Percentiles rank a stretch among this genome's conserved stretches.
phyloP scores from a whole-genome alignment of 164 flowering plant genomes.

The Vitis rupestris region DNA sequence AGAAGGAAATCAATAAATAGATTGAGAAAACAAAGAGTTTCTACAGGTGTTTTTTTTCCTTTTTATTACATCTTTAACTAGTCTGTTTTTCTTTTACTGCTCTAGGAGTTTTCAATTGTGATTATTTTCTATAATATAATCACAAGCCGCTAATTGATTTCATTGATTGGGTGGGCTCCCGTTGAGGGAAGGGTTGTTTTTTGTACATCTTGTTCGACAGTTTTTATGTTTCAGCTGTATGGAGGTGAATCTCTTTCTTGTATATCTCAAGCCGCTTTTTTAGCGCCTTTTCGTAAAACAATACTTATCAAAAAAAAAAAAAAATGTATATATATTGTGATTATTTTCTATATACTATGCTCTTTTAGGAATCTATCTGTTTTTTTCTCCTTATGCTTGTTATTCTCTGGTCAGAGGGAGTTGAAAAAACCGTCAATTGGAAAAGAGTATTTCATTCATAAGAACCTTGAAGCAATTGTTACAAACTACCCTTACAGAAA shows the following conservation, averaged over 20 bases:
- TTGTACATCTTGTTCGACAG: no score
- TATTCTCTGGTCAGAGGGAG: slow-evolving; percentile 62
- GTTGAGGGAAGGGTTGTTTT: no score
- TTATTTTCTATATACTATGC: background rate
- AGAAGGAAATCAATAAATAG: background rate
- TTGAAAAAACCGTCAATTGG: slow-evolving; percentile 80
- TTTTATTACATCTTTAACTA: background rate
- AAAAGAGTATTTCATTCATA: slow-evolving; percentile 81
- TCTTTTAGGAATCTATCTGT: background rate
- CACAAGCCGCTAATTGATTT: no score
- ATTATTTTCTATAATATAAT: background rate
- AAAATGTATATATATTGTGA: no score
- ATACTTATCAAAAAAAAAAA: no score
- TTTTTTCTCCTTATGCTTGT: background rate
- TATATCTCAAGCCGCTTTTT: no score
- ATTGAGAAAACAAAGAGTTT: background rate
- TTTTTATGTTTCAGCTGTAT: no score
- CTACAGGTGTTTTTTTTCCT: background rate
- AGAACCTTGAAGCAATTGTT: slow-evolving; percentile 85
- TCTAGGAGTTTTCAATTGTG: background rate
- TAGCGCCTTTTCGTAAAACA: no score
- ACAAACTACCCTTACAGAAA: slow-evolving; percentile 73
- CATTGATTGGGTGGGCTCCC: no score
- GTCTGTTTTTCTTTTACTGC: background rate
- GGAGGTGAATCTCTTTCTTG: no score